These are phyloP conservation scores for Chlamydomonas sp. DNA, from an alignment of 139 green algal genomes.

Conservation along the genomic window DNA sequence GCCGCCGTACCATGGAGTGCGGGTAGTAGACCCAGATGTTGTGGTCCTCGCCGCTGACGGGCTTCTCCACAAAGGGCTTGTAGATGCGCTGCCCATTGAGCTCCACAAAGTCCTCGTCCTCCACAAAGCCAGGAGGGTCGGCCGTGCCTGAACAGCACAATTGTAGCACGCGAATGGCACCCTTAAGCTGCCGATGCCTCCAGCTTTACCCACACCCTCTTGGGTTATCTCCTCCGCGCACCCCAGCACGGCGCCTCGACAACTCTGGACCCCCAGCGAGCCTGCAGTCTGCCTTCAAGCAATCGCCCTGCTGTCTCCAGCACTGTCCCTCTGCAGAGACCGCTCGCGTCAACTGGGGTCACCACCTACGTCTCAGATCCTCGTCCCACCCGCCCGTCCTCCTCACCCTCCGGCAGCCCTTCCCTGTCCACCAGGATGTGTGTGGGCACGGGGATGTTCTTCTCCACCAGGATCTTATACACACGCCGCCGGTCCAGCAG, in stretches of 20 bases:
- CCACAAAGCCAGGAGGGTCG: constrained; percentile 83
- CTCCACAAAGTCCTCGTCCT: constrained; percentile 93
- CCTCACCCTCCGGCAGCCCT: constrained; percentile 22
- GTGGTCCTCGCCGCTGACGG: constrained; percentile 93
- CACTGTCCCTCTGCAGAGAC: too few relatives aligned
- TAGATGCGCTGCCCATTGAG: constrained; percentile 80
- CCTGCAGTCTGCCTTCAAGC: too few relatives aligned
- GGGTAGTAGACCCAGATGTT: constrained; percentile 99
- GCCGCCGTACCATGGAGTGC: constrained; percentile 73
- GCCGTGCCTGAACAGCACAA: constrained; percentile 11
- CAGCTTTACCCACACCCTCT: background rate
- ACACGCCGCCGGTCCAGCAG: constrained; percentile 90
- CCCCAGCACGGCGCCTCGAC: too few relatives aligned
- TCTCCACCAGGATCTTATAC: constrained; percentile 83
- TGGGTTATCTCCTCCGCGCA: too few relatives aligned
- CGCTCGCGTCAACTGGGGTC: too few relatives aligned
- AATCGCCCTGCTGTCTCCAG: too few relatives aligned
- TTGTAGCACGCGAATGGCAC: background rate
- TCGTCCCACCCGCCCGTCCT: background rate
- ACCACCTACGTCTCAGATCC: too few relatives aligned
- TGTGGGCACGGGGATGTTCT: constrained; percentile 85
- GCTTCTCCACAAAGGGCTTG: constrained; percentile 99
- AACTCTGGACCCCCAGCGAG: too few relatives aligned
- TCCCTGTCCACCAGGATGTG: constrained; percentile 94
- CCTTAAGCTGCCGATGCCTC: background rate